Evolutionary conservation across 257 asterid genomes (phyloP), one percentile per base, ranked within the genome.

Genomic region (Rhazya stricta): DNA sequence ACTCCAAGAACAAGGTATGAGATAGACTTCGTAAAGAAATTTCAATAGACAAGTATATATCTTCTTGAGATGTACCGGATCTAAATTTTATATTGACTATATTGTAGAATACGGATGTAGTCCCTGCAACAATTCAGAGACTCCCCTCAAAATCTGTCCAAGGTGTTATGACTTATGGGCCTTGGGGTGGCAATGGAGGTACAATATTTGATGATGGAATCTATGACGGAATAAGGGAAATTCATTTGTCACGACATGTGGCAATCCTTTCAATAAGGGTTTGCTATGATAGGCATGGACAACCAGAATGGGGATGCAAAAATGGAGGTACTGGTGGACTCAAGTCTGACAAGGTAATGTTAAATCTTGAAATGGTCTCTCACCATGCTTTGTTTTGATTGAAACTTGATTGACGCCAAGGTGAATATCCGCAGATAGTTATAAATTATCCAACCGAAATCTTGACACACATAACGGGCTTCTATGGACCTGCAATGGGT

Each of bases 161-260:
- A 29, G 90, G 90, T 67, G 83, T 88, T 12, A 73, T 87, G 63
- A 85, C 88, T 10, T 90, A 79, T 62, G 93, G 95, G 48, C 87
- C 96, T 2, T 91, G 95, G 95, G 98, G 97, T 34, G 98, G 96
- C 41, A 74, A 9, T 58, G 97, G 96, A 1, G 98, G 98, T 30
- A 82, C 77, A 79, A 65, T 75, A 48, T 93, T 93, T 60, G 94
- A 89, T 30, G 96, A 93, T 62, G 97, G 98, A 77, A 79, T 86
- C 7, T 86, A 91, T 66, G 92, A 87, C 74, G 98, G 96, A 29
- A 80, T 89, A 57, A 82, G 84, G 69, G 92, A 88, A 67, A 88
- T 93, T 2, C 84, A 86, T 48, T 36, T 93, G 19, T 85, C 89
- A 0, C 90, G 97, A 5, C 91, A 84, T 50, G 85, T 91, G 12